Conservation (phyloP, 73 alveolate genomes). For the Durusdinium trenchii region DNA sequence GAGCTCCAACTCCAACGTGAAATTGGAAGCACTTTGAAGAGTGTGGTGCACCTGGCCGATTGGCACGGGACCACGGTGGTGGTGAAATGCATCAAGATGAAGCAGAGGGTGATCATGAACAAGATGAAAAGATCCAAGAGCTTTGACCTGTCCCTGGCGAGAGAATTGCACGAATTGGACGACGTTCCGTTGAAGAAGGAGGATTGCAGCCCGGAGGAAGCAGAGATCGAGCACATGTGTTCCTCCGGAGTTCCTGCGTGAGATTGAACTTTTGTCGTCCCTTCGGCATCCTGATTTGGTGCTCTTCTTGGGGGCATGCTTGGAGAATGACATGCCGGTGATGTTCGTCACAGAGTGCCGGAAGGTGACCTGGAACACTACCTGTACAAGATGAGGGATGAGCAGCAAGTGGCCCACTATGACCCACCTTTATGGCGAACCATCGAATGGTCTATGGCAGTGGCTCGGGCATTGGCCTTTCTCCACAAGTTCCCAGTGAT, state of each 20-base stretch:
- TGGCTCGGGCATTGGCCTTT: conserved; percentile 64
- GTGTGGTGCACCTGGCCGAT: conserved; percentile 68
- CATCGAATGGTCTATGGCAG: not conserved
- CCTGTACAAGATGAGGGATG: conserved; percentile 18
- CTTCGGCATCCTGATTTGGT: conserved; percentile 72
- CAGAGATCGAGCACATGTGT: not conserved
- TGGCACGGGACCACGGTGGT: conserved; percentile 43
- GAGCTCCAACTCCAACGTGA: conserved; percentile 11
- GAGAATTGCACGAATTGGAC: not conserved
- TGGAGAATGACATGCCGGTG: conserved; percentile 36
- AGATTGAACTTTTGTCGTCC: conserved; percentile 41
- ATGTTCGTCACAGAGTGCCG: conserved; percentile 65
- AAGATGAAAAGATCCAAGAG: not conserved
- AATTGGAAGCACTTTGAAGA: conserved; percentile 43
- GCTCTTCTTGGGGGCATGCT: conserved; percentile 61
- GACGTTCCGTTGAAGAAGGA: not conserved
- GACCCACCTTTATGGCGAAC: conserved; percentile 37
- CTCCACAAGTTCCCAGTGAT: conserved; percentile 33
- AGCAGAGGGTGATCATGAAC: conserved; percentile 26
- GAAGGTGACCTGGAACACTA: conserved; percentile 45
- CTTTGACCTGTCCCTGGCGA: not conserved
- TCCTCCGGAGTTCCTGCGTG: conserved; percentile 17
- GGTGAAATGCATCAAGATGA: conserved; percentile 64
- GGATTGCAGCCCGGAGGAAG: not conserved
- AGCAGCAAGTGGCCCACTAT: conserved; percentile 22